Conservation (phyloP, 2,329 filamentous ascomycete species). For the Fusarium setosum region DNA sequence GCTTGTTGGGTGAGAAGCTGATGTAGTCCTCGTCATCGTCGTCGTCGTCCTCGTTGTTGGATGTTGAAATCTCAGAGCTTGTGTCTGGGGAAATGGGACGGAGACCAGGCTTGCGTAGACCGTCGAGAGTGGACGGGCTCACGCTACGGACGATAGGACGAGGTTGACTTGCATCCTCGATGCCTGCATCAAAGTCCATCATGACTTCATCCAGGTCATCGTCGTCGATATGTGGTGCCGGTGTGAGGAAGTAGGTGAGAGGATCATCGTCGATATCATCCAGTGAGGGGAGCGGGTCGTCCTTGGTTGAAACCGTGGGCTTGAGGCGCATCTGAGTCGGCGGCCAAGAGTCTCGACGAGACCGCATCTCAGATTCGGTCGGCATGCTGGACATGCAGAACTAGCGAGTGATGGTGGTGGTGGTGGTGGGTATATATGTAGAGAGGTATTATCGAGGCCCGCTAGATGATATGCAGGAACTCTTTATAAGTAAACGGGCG, state of each 20-base stretch:
- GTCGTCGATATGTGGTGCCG: slow-evolving; percentile 56
- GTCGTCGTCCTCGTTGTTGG: slow-evolving; percentile 59
- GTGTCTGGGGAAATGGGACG: slow-evolving; percentile 41
- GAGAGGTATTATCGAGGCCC: slow-evolving; percentile 11
- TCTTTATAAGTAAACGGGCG: slow-evolving; percentile 34
- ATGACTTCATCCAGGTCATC: slow-evolving; percentile 56
- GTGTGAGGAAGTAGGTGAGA: slow-evolving; percentile 67
- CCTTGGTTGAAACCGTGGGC: slow-evolving; percentile 53
- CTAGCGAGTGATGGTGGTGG: neutral
- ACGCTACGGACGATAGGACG: slow-evolving; percentile 63
- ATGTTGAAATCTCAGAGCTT: slow-evolving; percentile 54
- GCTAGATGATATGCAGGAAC: slow-evolving; percentile 7
- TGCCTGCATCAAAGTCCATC: slow-evolving; percentile 68
- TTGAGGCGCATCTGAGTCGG: slow-evolving; percentile 62
- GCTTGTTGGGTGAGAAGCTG: slow-evolving; percentile 56
- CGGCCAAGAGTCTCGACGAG: slow-evolving; percentile 62
- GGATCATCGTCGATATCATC: slow-evolving; percentile 65
- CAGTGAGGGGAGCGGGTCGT: slow-evolving; percentile 55
- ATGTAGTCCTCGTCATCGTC: slow-evolving; percentile 64
- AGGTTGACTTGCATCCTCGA: slow-evolving; percentile 61
- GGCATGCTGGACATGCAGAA: slow-evolving; percentile 47
- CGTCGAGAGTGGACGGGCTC: slow-evolving; percentile 66
- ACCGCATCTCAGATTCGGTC: slow-evolving; percentile 45
- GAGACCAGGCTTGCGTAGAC: slow-evolving; percentile 56
- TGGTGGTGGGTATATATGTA: slow-evolving; percentile 1